Percentiles rank a stretch among this genome's conserved stretches.
These are phyloP conservation scores for Pyrenophora tritici-repentis DNA, from an alignment of 2,329 filamentous ascomycete species.

Conservation along the genomic window DNA sequence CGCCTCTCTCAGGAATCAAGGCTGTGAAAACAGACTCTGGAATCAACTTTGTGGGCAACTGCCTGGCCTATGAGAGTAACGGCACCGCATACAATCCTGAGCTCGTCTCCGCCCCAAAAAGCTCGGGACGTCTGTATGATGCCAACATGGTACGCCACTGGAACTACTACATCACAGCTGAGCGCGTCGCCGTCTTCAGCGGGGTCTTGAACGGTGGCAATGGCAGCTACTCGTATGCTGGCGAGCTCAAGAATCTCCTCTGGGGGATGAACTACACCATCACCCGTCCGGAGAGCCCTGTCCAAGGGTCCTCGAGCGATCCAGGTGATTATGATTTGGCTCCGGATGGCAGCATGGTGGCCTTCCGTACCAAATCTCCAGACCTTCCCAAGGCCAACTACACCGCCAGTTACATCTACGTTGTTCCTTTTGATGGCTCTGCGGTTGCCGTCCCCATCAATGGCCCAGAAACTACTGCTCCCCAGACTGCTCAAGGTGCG, in stretches of 20 bases:
- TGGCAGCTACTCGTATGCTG: constrained; percentile 38
- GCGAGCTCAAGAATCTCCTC: constrained; percentile 53
- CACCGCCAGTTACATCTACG: constrained; percentile 83
- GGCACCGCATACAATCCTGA: constrained; percentile 73
- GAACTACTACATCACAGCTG: constrained; percentile 73
- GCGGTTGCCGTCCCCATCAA: constrained; percentile 39
- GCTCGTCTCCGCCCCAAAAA: constrained; percentile 62
- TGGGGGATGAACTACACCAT: constrained; percentile 64
- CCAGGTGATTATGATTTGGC: constrained; percentile 77
- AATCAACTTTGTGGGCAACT: constrained; percentile 58
- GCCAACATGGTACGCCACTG: constrained; percentile 80
- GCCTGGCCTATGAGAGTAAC: constrained; percentile 65
- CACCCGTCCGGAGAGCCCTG: constrained; percentile 66
- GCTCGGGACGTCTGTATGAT: constrained; percentile 72
- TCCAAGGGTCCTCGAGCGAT: constrained; percentile 74
- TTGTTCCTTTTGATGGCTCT: constrained; percentile 69
- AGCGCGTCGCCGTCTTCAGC: constrained; percentile 75
- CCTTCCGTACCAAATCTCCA: constrained; percentile 78
- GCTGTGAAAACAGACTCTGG: constrained; percentile 47
- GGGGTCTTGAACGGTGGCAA: constrained; percentile 58
- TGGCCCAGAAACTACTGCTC: constrained; percentile 38
- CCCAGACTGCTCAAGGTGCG: constrained; percentile 62
- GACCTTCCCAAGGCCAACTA: constrained; percentile 71
- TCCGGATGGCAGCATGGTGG: constrained; percentile 63
- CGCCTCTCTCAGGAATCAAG: constrained; percentile 57